Conservation (phyloP, 306 rosid genomes). For the Parietaria judaica region DNA sequence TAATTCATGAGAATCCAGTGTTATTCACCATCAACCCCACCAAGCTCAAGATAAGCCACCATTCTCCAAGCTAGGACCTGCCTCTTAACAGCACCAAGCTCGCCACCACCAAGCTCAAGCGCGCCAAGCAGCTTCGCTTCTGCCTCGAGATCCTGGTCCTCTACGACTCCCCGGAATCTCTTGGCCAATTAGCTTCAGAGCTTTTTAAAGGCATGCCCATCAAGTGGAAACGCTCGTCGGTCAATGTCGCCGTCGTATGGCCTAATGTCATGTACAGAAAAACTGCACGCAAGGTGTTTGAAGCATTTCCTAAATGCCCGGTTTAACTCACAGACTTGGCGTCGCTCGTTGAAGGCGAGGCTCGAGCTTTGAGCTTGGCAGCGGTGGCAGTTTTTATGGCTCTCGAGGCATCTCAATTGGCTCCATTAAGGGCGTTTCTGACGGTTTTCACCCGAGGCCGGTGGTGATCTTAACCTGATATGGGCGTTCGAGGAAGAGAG, state of each 20-base stretch:
- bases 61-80: constrained; percentile 67
- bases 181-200: constrained; percentile 51
- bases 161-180: constrained; percentile 51
- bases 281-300: no score
- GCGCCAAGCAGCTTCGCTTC: constrained; percentile 60
- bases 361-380: constrained; percentile 23
- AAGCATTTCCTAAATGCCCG: no score
- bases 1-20: neutral
- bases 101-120: constrained; percentile 44
- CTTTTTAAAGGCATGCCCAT: constrained; percentile 52
- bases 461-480: constrained; percentile 72
- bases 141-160: constrained; percentile 64
- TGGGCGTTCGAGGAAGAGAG: constrained; percentile 74
- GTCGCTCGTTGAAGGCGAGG: no score
- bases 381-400: constrained; percentile 59
- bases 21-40: constrained; percentile 57
- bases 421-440: constrained; percentile 32
- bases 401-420: constrained; percentile 52
- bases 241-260: constrained; percentile 48
- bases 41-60: constrained; percentile 69
- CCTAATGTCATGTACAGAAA: constrained; percentile 20
- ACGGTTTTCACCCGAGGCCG: constrained; percentile 56
- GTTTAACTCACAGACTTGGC: no score
- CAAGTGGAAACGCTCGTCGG: constrained; percentile 52
- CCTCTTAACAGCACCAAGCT: constrained; percentile 75